A percentile compares a stretch with the other conserved stretches of the same genome.
Conservation (phyloP, 176 grass and related monocot genomes). For the Aegilops tauschii region DNA sequence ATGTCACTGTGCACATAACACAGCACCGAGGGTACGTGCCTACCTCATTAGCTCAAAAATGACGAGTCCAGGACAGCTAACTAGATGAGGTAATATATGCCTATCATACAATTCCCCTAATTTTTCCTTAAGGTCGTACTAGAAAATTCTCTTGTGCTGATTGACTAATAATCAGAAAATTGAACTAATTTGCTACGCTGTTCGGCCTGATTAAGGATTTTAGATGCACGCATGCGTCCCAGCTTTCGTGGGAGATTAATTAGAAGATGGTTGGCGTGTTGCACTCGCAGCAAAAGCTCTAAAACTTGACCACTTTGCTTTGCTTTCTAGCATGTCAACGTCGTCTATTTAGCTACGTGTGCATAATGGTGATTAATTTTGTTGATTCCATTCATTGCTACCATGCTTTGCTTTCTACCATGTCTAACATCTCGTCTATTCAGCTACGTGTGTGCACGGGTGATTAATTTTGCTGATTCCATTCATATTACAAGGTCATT, state of each 20-base stretch:
- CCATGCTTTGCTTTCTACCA: not conserved
- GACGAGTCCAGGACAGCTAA: not conserved
- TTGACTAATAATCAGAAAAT: not conserved
- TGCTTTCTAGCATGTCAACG: not conserved
- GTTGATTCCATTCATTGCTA: not conserved
- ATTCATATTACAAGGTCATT: not conserved
- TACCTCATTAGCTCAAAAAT: not conserved
- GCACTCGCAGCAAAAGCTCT: not conserved
- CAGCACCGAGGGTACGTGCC: not conserved
- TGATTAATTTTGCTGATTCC: not conserved
- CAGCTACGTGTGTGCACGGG: not conserved
- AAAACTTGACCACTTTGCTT: not conserved
- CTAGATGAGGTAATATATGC: not conserved
- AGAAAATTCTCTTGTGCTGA: not conserved
- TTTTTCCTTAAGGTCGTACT: not conserved
- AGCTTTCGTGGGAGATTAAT: not conserved
- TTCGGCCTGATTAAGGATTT: slow-evolving; percentile 42
- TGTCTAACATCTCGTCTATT: not conserved
- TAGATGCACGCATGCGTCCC: not conserved
- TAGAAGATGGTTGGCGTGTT: slow-evolving; percentile 6
- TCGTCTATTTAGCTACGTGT: not conserved
- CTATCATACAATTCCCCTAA: not conserved
- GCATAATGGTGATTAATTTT: not conserved
- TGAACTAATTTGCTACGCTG: not conserved
- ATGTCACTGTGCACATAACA: not conserved